Conservation (phyloP, 2,329 filamentous ascomycete species). For the Hypoxylon sp. region DNA sequence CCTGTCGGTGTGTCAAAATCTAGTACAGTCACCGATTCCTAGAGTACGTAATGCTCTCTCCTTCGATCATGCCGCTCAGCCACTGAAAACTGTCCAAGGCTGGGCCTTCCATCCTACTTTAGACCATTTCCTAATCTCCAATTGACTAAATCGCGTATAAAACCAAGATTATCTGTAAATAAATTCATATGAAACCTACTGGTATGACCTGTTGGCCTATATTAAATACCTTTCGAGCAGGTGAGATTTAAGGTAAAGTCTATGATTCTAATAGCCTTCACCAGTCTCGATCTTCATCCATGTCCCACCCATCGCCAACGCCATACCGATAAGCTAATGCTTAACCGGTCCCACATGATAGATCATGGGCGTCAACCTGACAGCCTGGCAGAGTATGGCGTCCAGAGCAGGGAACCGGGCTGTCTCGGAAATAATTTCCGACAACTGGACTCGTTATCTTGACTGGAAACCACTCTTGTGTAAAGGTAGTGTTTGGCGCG, state of each 20-base stretch:
- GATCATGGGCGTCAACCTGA: not conserved
- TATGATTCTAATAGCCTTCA: not conserved
- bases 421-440: not conserved
- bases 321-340: not conserved
- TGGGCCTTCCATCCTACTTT: slow-evolving; percentile 3
- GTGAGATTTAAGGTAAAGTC: not conserved
- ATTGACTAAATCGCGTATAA: not conserved
- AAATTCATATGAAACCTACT: not conserved
- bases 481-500: not conserved
- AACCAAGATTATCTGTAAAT: not conserved
- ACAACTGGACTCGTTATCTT: not conserved
- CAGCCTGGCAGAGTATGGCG: not conserved
- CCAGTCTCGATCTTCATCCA: not conserved
- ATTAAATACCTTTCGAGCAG: too few species aligned
- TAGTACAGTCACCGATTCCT: not conserved
- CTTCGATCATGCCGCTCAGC: not conserved
- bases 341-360: slow-evolving; percentile 2
- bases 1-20: not conserved
- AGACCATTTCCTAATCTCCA: not conserved
- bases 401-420: not conserved
- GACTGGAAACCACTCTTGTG: not conserved
- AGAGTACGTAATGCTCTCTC: not conserved
- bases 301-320: not conserved
- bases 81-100: not conserved
- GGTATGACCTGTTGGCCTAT: not conserved